Conservation (phyloP, 164 flowering plant genomes). For the Cinnamomum micranthum region DNA sequence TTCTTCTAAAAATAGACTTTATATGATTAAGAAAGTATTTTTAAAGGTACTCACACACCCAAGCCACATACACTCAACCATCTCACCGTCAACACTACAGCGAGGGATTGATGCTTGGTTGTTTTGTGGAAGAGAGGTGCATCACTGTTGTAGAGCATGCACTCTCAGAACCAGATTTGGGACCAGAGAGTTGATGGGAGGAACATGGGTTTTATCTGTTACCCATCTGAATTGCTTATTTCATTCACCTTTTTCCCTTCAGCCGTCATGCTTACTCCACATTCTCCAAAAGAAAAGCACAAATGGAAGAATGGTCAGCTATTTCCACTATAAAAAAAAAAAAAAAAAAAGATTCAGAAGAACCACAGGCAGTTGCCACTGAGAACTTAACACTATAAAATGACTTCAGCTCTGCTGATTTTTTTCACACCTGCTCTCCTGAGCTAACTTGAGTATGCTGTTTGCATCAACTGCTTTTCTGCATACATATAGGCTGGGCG, state of each 20-base stretch:
- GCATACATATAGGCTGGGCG: not conserved
- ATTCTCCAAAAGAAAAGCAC: slow-evolving; percentile 34
- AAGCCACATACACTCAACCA: too few relatives aligned
- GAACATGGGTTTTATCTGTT: slow-evolving; percentile 33
- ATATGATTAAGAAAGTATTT: too few relatives aligned
- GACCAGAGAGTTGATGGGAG: slow-evolving; percentile 47
- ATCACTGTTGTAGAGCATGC: slow-evolving; percentile 5
- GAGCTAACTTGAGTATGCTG: slow-evolving; percentile 4
- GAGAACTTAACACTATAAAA: slow-evolving; percentile 26
- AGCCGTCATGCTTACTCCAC: slow-evolving; percentile 40
- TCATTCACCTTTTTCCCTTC: slow-evolving; percentile 26
- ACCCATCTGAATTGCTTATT: slow-evolving; percentile 26
- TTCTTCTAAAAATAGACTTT: too few relatives aligned
- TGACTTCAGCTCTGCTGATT: slow-evolving; percentile 22
- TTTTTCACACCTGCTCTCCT: slow-evolving; percentile 16
- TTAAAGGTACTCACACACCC: too few relatives aligned
- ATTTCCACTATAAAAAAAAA: slow-evolving; percentile 11
- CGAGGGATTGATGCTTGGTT: too few relatives aligned
- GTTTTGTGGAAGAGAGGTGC: too few relatives aligned
- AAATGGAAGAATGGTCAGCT: slow-evolving; percentile 44
- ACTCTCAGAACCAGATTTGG: slow-evolving; percentile 17
- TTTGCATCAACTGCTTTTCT: slow-evolving; percentile 14
- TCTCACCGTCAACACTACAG: too few relatives aligned
- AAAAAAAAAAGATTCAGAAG: slow-evolving; percentile 14
- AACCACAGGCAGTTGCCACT: slow-evolving; percentile 25